Percentiles rank a stretch among this genome's conserved stretches.
phyloP scores from a whole-genome alignment of 371 early-diverging fungal genomes.

The Syncephalastrum contaminatum region DNA sequence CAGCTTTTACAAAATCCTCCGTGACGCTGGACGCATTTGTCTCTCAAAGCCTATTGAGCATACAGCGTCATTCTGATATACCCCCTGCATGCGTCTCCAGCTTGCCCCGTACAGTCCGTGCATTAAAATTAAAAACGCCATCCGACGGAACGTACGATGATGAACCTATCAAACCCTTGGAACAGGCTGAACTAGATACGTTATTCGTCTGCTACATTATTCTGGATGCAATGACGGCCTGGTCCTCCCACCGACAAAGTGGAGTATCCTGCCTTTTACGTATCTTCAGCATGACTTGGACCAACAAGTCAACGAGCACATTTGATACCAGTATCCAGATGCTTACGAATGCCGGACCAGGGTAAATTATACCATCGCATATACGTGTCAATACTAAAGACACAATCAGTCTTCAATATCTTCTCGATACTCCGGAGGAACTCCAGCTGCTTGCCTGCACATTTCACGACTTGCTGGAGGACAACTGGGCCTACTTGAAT shows the following conservation, averaged over 20 bases:
- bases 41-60: too few relatives aligned
- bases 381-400: neutral
- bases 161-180: too few relatives aligned
- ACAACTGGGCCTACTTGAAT: too few relatives aligned
- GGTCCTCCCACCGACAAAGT: conserved; percentile 12
- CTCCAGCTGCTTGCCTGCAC: conserved; percentile 6
- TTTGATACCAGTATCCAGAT: conserved; percentile 25
- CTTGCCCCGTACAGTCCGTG: too few relatives aligned
- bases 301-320: conserved; percentile 15
- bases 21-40: neutral
- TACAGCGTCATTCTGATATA: too few relatives aligned
- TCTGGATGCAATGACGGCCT: conserved; percentile 21
- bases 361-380: conserved; percentile 13
- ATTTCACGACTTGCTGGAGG: conserved; percentile 13
- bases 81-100: too few relatives aligned
- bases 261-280: conserved; percentile 5
- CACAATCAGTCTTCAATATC: conserved; percentile 6
- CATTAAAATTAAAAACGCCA: too few relatives aligned
- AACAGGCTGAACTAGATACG: conserved; percentile 2
- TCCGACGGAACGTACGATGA: too few relatives aligned
- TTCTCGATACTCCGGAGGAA: neutral
- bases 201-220: conserved; percentile 27
- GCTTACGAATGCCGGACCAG: conserved; percentile 23
- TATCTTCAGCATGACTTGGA: conserved; percentile 19
- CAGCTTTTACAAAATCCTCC: neutral